These are phyloP conservation scores for Phytophthora kernoviae DNA, from an alignment of 352 stramenopile genomes.

Conservation along the genomic window DNA sequence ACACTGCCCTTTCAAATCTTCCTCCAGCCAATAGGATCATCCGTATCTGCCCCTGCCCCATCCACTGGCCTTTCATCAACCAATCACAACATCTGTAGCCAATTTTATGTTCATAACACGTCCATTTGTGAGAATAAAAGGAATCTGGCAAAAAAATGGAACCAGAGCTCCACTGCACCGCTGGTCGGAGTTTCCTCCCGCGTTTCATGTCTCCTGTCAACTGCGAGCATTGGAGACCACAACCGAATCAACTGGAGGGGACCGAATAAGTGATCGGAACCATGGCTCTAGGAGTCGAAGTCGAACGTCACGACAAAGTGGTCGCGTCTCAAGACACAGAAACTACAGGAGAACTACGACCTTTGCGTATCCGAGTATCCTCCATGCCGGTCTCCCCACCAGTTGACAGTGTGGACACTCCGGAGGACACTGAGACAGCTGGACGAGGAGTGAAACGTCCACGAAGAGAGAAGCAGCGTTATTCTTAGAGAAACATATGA, in stretches of 20 bases:
- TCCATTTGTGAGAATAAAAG: background rate
- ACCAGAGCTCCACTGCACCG: constrained; percentile 2
- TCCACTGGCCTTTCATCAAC: background rate
- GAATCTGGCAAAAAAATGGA: constrained; percentile 29
- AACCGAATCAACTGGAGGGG: no score
- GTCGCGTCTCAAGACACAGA: background rate
- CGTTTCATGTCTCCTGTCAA: background rate
- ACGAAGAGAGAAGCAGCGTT: constrained; percentile 51
- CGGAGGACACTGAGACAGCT: constrained; percentile 25
- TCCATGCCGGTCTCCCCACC: constrained; percentile 28
- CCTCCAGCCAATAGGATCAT: background rate
- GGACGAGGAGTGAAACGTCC: constrained; percentile 35
- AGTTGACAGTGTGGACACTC: constrained; percentile 38
- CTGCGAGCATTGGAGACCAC: background rate
- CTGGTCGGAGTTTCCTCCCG: constrained; percentile 11
- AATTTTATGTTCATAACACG: background rate
- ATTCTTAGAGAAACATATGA: constrained; percentile 92
- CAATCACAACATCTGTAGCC: constrained; percentile 3
- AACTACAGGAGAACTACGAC: constrained; percentile 10
- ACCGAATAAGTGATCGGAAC: no score
- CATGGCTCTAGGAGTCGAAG: constrained; percentile 28
- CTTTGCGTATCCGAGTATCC: constrained; percentile 46
- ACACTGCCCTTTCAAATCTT: constrained; percentile 5
- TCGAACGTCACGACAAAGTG: constrained; percentile 4
- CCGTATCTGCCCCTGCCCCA: background rate